Percentiles rank a stretch among this genome's conserved stretches.
phyloP scores from a whole-genome alignment of 1,284 basidiomycete species.

The Nidula niveotomentosa region DNA sequence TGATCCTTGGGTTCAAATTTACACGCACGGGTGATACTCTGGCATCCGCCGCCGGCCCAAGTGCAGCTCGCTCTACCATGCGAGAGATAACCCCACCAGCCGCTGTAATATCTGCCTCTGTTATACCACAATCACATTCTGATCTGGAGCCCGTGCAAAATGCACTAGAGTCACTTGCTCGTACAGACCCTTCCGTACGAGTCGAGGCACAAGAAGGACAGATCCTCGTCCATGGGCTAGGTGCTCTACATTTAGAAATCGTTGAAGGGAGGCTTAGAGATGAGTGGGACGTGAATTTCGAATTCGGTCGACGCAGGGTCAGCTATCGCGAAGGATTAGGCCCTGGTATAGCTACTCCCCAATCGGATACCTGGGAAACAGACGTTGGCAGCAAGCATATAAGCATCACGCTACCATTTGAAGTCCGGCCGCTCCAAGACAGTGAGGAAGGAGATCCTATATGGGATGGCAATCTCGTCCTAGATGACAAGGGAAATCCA shows the following conservation, averaged over 20 bases:
- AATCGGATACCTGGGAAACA: conserved; percentile 53
- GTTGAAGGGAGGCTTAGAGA: conserved; percentile 76
- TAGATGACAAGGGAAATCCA: conserved; percentile 48
- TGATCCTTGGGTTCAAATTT: conserved; percentile 79
- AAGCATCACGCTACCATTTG: conserved; percentile 48
- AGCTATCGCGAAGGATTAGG: conserved; percentile 78
- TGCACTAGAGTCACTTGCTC: conserved; percentile 72
- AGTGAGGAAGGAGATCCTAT: conserved; percentile 60
- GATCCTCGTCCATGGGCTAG: conserved; percentile 81
- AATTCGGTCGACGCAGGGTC: conserved; percentile 77
- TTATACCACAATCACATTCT: conserved; percentile 80
- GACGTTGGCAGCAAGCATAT: conserved; percentile 55
- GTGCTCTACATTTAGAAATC: conserved; percentile 86
- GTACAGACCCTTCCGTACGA: conserved; percentile 85
- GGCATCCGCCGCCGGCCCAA: conserved; percentile 42
- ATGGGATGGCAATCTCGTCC: conserved; percentile 76
- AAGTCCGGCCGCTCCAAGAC: conserved; percentile 49
- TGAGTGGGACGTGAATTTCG: conserved; percentile 80
- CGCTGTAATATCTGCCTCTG: conserved; percentile 76
- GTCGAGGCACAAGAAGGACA: conserved; percentile 81
- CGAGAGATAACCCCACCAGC: conserved; percentile 73
- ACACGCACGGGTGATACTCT: conserved; percentile 91
- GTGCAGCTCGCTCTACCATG: conserved; percentile 41
- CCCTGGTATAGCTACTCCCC: conserved; percentile 18
- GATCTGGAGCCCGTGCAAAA: conserved; percentile 77